A percentile compares a stretch with the other conserved stretches of the same genome.
Conservation (phyloP, 164 flowering plant genomes). For the Liriodendron chinense region DNA sequence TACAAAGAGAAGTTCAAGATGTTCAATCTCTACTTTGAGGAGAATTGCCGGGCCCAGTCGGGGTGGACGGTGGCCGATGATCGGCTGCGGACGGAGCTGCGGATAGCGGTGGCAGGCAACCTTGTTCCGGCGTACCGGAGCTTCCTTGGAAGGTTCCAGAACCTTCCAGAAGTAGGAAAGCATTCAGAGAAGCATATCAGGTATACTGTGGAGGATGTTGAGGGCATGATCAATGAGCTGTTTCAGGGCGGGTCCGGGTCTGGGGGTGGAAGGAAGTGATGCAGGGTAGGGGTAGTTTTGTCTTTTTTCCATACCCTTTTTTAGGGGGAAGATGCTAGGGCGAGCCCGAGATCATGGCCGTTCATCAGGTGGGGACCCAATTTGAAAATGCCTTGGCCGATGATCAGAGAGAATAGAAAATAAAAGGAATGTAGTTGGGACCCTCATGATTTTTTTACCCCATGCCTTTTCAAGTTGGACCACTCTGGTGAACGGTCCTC, state of each 20-base stretch:
- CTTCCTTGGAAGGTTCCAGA: slow-evolving; percentile 60
- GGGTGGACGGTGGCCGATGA: slow-evolving; percentile 74
- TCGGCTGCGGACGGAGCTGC: slow-evolving; percentile 65
- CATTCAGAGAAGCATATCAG: slow-evolving; percentile 45
- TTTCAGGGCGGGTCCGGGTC: slow-evolving; percentile 50
- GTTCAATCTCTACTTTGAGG: slow-evolving; percentile 69
- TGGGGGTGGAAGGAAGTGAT: slow-evolving; percentile 1
- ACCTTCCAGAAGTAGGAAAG: slow-evolving; percentile 44
- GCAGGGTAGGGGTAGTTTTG: background rate
- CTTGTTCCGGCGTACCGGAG: slow-evolving; percentile 59
- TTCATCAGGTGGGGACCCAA: no score
- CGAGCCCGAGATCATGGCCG: no score
- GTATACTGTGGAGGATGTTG: slow-evolving; percentile 63
- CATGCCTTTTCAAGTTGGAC: no score
- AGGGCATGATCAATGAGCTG: slow-evolving; percentile 48
- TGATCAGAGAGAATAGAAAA: no score
- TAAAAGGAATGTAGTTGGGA: no score
- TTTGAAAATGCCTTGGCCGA: no score
- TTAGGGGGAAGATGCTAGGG: background rate
- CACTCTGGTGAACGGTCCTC: no score
- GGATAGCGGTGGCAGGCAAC: slow-evolving; percentile 35
- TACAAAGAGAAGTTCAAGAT: slow-evolving; percentile 63
- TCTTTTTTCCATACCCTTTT: background rate
- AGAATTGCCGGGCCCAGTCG: slow-evolving; percentile 50
- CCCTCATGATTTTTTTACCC: no score